phyloP scores from a whole-genome alignment of 2,329 filamentous ascomycete species.

The Sporothrix schenckii region DNA sequence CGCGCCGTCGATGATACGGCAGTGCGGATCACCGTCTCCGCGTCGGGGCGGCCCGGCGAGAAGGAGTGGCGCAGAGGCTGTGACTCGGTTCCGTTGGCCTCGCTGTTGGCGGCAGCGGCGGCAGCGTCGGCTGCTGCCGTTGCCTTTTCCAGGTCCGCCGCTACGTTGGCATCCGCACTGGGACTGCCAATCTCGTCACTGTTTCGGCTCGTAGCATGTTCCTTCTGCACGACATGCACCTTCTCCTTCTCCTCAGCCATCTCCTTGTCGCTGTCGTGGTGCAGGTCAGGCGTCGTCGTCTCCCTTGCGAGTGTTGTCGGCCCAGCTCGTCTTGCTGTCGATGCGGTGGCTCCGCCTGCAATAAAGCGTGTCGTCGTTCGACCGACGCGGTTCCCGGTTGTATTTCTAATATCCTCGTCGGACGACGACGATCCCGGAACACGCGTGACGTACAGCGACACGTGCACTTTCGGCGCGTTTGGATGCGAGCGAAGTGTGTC shows the following conservation, averaged over 20 bases:
- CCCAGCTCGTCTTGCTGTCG: not conserved
- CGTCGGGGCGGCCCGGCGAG: slow-evolving; percentile 48
- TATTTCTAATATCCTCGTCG: slow-evolving; percentile 12
- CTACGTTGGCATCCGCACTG: slow-evolving; percentile 12
- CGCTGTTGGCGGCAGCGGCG: slow-evolving; percentile 19
- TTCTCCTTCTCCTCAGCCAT: slow-evolving; percentile 24
- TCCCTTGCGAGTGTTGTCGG: not conserved
- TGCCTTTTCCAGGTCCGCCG: slow-evolving; percentile 37
- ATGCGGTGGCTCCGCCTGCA: not conserved
- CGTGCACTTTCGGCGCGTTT: slow-evolving; percentile 46
- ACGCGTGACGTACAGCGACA: slow-evolving; percentile 47
- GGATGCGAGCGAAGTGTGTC: slow-evolving; percentile 46
- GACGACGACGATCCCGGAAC: slow-evolving; percentile 32
- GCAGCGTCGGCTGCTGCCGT: slow-evolving; percentile 25
- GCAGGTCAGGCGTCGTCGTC: slow-evolving; percentile 1
- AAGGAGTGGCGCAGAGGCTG: slow-evolving; percentile 40
- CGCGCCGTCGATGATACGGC: slow-evolving; percentile 43
- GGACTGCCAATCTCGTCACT: not conserved
- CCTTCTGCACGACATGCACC: slow-evolving; percentile 19
- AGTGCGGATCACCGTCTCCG: slow-evolving; percentile 45
- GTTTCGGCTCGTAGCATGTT: not conserved
- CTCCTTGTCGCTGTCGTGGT: slow-evolving; percentile 25
- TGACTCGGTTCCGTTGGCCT: slow-evolving; percentile 27
- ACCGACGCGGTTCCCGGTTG: slow-evolving; percentile 29
- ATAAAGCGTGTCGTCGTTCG: not conserved